Percentiles rank a stretch among this genome's conserved stretches.
Conservation (phyloP, 495 filamentous ascomycete species). For the Trichoderma reesei region DNA sequence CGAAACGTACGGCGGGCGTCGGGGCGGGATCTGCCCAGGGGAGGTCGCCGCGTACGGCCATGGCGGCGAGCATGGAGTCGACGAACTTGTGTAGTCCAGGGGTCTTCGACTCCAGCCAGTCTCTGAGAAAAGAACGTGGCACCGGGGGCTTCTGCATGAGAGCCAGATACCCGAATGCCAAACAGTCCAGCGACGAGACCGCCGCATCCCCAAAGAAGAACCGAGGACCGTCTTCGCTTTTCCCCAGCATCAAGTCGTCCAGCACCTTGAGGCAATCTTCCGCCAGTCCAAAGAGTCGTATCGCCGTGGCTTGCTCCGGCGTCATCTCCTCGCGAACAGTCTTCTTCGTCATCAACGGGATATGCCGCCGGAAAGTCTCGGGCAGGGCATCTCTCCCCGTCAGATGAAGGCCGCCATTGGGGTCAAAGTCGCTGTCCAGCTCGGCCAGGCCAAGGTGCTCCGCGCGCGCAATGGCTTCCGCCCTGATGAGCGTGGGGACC, state of each 20-base stretch:
- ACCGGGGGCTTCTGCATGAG: slow-evolving; percentile 61
- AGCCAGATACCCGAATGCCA: slow-evolving; percentile 67
- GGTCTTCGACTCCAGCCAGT: slow-evolving; percentile 49
- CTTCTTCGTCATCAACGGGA: slow-evolving; percentile 18
- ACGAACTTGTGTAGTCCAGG: slow-evolving; percentile 45
- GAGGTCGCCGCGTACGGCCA: slow-evolving; percentile 22
- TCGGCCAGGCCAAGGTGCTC: slow-evolving; percentile 56
- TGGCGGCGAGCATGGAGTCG: slow-evolving; percentile 33
- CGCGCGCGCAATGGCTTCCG: slow-evolving; percentile 58
- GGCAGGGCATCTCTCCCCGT: slow-evolving; percentile 10
- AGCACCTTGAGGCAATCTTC: slow-evolving; percentile 60
- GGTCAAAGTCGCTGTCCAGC: slow-evolving; percentile 21
- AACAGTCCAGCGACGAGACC: slow-evolving; percentile 53
- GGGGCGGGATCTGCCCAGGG: slow-evolving; percentile 8
- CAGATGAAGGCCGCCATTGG: slow-evolving; percentile 2
- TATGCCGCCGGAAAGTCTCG: slow-evolving; percentile 10
- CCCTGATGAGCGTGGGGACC: slow-evolving; percentile 55
- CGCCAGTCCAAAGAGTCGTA: slow-evolving; percentile 61
- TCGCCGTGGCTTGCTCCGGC: slow-evolving; percentile 45
- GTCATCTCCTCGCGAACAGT: slow-evolving; percentile 24
- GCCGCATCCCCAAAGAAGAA: slow-evolving; percentile 41
- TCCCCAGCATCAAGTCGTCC: slow-evolving; percentile 48
- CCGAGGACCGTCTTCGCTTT: slow-evolving; percentile 1
- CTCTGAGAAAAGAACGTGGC: slow-evolving; percentile 61
- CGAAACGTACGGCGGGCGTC: slow-evolving; percentile 15